Base-by-base conservation (phyloP, 2,329 filamentous ascomycete species). In the Colletotrichum chrysophilum region DNA sequence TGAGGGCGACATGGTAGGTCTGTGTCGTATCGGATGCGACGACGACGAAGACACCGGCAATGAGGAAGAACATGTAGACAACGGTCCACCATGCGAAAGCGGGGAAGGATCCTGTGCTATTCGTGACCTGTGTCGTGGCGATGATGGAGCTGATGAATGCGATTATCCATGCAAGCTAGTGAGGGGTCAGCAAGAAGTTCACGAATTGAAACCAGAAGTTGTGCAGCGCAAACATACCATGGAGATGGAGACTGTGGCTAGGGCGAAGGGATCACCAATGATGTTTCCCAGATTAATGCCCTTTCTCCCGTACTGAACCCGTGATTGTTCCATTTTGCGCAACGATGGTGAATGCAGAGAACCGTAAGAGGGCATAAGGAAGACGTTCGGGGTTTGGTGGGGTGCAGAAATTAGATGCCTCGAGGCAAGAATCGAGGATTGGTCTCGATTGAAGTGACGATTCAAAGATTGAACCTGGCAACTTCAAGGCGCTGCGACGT, bases 31-130 rank as follows among this genome's bases (percentile, higher is more conserved):
- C 94, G 66, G 95, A 95, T 56, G 94, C 96, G 79, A 98, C 92
- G 13, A 97, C 94, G 77, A 96, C 87, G 61, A 94, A 93, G 70
- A 98, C 91, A 68, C 94, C 96, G 36, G 93, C 81, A 78, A 98
- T 97, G 80, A 94, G 89, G 84, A 95, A 95, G 70, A 98, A 89
- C 89, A 94, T 95, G 86, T 96, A 98, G 75, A 95, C 93, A 72
- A 96, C 89, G 1, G 94, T 91, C 94, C 96, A 99, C 96, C 97
- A 99, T 26, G 94, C 93, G 84, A 96, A 98, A 78, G 95, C 94
- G 16, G 96, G 95, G 81, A 96, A 98, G 85, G 86, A 67, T 85
- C 86, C 81, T 69, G 82, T 66, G 10, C 67, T 73, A 34, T 61
- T 69, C 10, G 70, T 61, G 30, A 73, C 81, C 74, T 90, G 85